Conservation (phyloP, 495 filamentous ascomycete genomes). For the Staphylotrichum tortipilum region DNA sequence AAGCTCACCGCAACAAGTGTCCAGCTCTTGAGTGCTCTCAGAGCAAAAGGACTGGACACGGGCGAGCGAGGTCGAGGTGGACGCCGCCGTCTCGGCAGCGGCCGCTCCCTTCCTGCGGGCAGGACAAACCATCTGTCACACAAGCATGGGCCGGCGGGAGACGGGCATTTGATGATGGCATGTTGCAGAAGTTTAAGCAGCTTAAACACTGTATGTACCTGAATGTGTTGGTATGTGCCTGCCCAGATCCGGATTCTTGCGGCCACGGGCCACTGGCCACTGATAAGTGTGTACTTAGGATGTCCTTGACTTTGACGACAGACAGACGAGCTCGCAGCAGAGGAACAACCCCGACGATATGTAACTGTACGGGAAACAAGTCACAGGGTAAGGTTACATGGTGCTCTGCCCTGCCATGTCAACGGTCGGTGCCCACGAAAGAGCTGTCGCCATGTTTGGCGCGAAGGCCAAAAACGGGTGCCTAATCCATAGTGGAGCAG, state of each 20-base stretch:
- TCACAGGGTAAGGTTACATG: too few relatives aligned
- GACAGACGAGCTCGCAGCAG: too few relatives aligned
- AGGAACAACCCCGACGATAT: too few relatives aligned
- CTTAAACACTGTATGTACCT: neutral
- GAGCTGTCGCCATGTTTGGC: neutral
- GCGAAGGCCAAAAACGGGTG: neutral
- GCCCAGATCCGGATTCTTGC: too few relatives aligned
- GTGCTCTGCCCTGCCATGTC: neutral
- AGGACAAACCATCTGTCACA: neutral
- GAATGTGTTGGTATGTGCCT: too few relatives aligned
- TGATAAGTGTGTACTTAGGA: too few relatives aligned
- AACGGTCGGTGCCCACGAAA: too few relatives aligned
- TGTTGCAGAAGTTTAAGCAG: conserved; percentile 2
- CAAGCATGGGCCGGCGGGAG: neutral
- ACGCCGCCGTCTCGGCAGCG: neutral
- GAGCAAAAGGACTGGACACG: neutral
- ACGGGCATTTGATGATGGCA: neutral
- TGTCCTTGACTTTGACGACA: too few relatives aligned
- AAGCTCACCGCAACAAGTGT: neutral
- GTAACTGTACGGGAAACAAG: too few relatives aligned
- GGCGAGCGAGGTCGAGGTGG: neutral
- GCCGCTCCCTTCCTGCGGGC: too few relatives aligned
- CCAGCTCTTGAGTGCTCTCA: too few relatives aligned
- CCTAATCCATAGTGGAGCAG: neutral
- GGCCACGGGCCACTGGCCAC: too few relatives aligned